Percentiles rank a stretch among this genome's conserved stretches.
Conservation (phyloP, 2,329 filamentous ascomycete genomes). For the Clonostachys rosea region DNA sequence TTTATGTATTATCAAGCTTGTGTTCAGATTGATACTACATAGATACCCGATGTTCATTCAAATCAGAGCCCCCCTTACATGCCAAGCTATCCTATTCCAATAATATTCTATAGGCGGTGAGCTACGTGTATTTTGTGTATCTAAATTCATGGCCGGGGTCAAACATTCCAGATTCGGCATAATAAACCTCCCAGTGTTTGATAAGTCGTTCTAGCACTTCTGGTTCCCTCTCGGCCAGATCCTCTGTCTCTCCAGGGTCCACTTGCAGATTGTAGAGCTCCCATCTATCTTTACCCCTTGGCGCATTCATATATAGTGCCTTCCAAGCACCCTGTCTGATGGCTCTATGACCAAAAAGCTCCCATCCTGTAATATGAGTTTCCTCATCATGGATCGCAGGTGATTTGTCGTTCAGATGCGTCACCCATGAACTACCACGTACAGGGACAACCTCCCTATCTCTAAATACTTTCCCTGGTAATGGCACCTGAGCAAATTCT, state of each 20-base stretch:
- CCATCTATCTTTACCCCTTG: constrained; percentile 41
- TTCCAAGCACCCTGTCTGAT: constrained; percentile 53
- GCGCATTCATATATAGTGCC: constrained; percentile 50
- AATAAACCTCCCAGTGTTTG: no score
- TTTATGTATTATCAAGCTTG: no score
- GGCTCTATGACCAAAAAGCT: constrained; percentile 44
- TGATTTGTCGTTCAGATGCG: neutral
- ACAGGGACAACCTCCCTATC: constrained; percentile 43
- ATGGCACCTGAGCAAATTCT: constrained; percentile 34
- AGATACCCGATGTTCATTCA: no score
- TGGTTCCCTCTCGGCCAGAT: constrained; percentile 30
- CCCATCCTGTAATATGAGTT: constrained; percentile 48
- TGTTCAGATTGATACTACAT: no score
- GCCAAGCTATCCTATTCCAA: no score
- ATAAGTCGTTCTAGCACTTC: constrained; percentile 23
- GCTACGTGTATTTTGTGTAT: no score
- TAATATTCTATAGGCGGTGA: no score
- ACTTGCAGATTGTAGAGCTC: constrained; percentile 47
- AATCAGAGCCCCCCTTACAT: no score
- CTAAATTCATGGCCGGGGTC: no score
- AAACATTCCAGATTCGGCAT: no score
- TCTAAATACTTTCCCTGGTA: constrained; percentile 22
- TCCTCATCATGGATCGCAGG: constrained; percentile 31
- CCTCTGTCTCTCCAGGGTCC: constrained; percentile 45
- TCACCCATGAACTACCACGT: constrained; percentile 28